These are phyloP conservation scores for Datisca glomerata DNA, from an alignment of 306 rosid genomes.

Conservation along the genomic window DNA sequence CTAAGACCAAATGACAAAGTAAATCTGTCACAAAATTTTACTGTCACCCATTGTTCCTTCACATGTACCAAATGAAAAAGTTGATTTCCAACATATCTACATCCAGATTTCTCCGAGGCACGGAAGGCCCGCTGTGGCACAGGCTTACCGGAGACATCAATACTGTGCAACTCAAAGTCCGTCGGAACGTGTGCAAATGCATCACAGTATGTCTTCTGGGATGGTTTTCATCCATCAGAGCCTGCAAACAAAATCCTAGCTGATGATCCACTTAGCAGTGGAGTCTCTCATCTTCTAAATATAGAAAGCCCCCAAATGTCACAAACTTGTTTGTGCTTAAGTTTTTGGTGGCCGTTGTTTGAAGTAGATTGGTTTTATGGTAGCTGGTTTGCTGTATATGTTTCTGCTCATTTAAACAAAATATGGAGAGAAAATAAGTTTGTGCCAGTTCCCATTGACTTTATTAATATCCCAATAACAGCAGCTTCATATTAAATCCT, in stretches of 20 bases:
- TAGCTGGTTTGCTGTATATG: neutral
- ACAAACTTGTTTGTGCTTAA: neutral
- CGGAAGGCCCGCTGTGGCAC: slow-evolving; percentile 64
- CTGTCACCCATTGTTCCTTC: too few relatives aligned
- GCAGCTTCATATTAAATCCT: too few relatives aligned
- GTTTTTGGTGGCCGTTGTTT: neutral
- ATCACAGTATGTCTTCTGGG: slow-evolving; percentile 68
- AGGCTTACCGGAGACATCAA: slow-evolving; percentile 44
- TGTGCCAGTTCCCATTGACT: too few relatives aligned
- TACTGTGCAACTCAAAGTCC: slow-evolving; percentile 42
- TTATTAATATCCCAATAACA: too few relatives aligned
- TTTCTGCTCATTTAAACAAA: neutral
- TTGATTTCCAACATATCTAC: neutral
- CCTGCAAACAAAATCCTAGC: slow-evolving; percentile 44
- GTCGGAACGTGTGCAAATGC: slow-evolving; percentile 70
- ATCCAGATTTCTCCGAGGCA: slow-evolving; percentile 50
- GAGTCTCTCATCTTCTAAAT: slow-evolving; percentile 35
- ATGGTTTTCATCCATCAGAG: slow-evolving; percentile 58
- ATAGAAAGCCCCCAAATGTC: neutral
- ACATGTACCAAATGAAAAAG: too few relatives aligned
- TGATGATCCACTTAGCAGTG: slow-evolving; percentile 18
- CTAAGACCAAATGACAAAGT: too few relatives aligned
- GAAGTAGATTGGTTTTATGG: neutral
- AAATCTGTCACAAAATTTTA: too few relatives aligned
- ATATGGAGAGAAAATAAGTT: slow-evolving; percentile 1